Evolutionary conservation across 2,329 filamentous ascomycete genomes (phyloP).

Genomic region (Cladosporium oxysporum): DNA sequence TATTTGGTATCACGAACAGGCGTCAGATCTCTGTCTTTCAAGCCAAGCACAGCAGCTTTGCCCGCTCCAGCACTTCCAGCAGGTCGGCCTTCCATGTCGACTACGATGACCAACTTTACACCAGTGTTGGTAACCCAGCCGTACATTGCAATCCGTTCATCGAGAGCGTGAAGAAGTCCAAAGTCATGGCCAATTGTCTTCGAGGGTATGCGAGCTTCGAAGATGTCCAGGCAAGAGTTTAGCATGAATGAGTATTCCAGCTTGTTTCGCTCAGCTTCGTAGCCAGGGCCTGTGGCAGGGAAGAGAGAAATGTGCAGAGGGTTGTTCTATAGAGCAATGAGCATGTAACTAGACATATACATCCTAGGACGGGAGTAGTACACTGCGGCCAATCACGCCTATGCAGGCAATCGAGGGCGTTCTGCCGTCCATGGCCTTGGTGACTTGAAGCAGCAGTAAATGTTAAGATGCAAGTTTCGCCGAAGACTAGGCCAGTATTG

Average conservation of each 20-base stretch:
- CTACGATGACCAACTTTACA: conserved; percentile 83
- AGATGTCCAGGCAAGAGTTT: conserved; percentile 89
- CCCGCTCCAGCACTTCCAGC: conserved; percentile 39
- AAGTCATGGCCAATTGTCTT: conserved; percentile 79
- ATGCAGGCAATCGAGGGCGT: conserved; percentile 83
- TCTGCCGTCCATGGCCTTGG: conserved; percentile 10
- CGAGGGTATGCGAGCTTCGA: conserved; percentile 77
- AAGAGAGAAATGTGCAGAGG: conserved; percentile 92
- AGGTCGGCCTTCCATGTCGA: conserved; percentile 81
- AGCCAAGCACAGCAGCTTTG: conserved; percentile 57
- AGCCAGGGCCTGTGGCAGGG: conserved; percentile 55
- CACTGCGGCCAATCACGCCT: conserved; percentile 90
- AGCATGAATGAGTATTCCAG: conserved; percentile 91
- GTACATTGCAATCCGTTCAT: conserved; percentile 90
- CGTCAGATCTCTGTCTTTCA: conserved; percentile 85
- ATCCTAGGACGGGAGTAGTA: conserved; percentile 46
- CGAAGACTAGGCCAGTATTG: not conserved
- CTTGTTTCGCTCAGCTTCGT: conserved; percentile 60
- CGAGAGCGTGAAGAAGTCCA: conserved; percentile 87
- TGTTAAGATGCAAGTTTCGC: not conserved
- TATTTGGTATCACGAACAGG: conserved; percentile 55
- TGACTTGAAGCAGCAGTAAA: not conserved
- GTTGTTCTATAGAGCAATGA: conserved; percentile 69
- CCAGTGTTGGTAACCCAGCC: conserved; percentile 97
- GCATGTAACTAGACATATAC: not conserved